Percentiles rank a stretch among this genome's conserved stretches.
Conservation (phyloP, 345 rosid species). For the Gossypium mustelinum region DNA sequence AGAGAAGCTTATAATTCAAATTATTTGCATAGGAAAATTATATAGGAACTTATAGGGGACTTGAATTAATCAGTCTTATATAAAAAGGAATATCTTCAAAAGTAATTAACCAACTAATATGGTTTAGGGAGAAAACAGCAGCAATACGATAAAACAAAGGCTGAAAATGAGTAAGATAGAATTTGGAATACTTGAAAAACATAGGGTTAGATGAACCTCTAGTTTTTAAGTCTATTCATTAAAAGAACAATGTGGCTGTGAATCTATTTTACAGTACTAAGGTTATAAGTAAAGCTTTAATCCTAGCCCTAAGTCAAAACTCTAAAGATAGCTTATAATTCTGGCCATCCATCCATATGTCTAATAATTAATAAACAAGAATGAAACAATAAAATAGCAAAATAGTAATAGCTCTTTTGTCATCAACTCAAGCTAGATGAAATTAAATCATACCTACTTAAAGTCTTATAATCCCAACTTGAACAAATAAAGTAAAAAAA, state of each 20-base stretch:
- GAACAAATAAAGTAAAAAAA: neutral
- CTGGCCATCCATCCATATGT: neutral
- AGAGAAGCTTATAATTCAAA: neutral
- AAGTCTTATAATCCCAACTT: neutral
- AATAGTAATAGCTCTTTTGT: neutral
- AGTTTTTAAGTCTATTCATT: neutral
- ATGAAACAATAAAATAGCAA: neutral
- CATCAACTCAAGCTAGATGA: neutral
- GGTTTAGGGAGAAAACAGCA: neutral
- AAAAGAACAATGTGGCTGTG: neutral
- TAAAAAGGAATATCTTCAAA: neutral
- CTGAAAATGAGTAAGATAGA: neutral
- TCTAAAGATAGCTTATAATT: neutral
- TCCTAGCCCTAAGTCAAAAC: neutral
- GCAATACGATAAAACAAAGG: neutral
- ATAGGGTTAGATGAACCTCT: neutral
- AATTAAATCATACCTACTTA: neutral
- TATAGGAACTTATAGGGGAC: neutral
- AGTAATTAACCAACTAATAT: neutral
- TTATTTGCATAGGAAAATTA: neutral
- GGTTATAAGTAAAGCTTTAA: neutral
- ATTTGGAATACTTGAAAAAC: neutral
- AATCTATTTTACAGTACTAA: neutral
- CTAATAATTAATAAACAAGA: neutral
- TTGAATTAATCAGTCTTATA: neutral